Percentiles rank a stretch among this genome's conserved stretches.
phyloP scores from a whole-genome alignment of 176 grass and related monocot genomes.

The Coix lacrymajobi region DNA sequence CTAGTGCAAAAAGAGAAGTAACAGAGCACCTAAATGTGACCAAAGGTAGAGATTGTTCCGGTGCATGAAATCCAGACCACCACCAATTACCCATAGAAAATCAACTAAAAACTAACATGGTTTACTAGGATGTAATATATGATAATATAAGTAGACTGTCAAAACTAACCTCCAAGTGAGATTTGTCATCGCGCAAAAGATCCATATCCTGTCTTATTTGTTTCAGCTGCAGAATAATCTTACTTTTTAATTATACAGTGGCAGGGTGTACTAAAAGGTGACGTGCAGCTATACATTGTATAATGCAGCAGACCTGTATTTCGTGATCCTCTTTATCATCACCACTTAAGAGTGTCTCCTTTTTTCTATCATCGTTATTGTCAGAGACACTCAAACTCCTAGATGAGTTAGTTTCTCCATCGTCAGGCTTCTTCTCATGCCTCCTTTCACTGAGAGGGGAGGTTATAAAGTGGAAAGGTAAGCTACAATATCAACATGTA shows the following conservation, averaged over 20 bases:
- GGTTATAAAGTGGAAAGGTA: neutral
- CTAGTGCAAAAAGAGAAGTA: neutral
- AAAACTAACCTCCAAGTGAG: constrained; percentile 66
- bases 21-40: neutral
- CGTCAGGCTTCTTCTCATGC: constrained; percentile 62
- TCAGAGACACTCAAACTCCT: constrained; percentile 60
- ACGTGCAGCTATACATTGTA: neutral
- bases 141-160: neutral
- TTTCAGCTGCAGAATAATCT: constrained; percentile 59
- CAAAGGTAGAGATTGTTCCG: neutral
- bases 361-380: constrained; percentile 53
- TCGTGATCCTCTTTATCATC: constrained; percentile 59
- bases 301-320: constrained; percentile 44
- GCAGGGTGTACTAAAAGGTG: neutral
- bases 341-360: constrained; percentile 43
- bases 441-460: constrained; percentile 52
- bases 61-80: neutral
- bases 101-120: neutral
- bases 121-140: neutral
- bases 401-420: constrained; percentile 68
- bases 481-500: constrained; percentile 7
- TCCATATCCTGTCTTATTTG: constrained; percentile 61
- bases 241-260: constrained; percentile 7
- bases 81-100: neutral
- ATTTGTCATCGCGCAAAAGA: constrained; percentile 58